phyloP scores from a whole-genome alignment of 805 yeast species.

The Candida caryicola region DNA sequence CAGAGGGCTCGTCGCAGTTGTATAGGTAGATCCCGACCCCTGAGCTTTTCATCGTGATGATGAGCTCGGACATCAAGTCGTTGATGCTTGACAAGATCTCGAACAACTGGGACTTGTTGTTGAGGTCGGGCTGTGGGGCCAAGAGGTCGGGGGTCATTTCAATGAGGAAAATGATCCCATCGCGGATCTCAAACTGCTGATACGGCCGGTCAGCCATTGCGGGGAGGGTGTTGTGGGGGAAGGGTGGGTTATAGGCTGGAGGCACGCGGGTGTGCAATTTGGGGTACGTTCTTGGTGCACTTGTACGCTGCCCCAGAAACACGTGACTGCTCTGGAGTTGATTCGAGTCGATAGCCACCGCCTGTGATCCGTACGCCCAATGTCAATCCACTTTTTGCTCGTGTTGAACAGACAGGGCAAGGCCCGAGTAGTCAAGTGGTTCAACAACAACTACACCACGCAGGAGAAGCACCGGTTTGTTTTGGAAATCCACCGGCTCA shows the following conservation, averaged over 20 bases:
- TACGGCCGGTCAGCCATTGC: constrained; percentile 2
- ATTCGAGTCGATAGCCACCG: background rate
- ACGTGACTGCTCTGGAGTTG: too few relatives aligned
- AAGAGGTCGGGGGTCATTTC: constrained; percentile 53
- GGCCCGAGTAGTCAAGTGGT: constrained; percentile 84
- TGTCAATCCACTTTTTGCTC: constrained; percentile 78
- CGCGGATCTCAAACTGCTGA: constrained; percentile 49
- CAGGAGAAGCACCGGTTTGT: constrained; percentile 39
- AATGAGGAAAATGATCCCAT: constrained; percentile 61
- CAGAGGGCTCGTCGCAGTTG: constrained; percentile 39
- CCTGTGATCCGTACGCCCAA: too few relatives aligned
- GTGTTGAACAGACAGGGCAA: constrained; percentile 94
- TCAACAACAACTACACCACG: constrained; percentile 27
- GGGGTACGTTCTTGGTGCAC: too few relatives aligned
- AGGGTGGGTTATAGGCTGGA: background rate
- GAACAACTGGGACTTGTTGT: constrained; percentile 41
- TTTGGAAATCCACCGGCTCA: constrained; percentile 70
- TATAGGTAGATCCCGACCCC: constrained; percentile 73
- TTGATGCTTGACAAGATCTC: constrained; percentile 56
- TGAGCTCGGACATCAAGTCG: constrained; percentile 62
- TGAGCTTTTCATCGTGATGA: constrained; percentile 62
- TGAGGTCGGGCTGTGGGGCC: constrained; percentile 32
- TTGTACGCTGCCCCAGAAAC: too few relatives aligned
- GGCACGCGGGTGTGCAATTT: too few relatives aligned
- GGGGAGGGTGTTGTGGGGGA: background rate